Conservation (phyloP, 441 rosid species). For the Macaranga tanarius region DNA sequence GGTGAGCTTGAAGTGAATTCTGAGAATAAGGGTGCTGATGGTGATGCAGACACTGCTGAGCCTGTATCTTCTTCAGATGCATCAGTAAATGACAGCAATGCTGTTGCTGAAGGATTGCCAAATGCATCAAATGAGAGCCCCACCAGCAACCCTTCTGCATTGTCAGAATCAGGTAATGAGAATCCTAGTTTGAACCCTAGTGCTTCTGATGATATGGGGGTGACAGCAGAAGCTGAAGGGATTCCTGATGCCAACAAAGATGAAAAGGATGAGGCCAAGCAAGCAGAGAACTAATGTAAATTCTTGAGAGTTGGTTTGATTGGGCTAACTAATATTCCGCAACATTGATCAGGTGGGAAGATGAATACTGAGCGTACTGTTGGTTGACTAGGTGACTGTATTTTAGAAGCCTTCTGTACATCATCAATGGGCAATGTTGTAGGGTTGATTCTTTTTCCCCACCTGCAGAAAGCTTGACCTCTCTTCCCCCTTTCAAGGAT, state of each 20-base stretch:
- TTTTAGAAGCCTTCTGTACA: conserved; percentile 28
- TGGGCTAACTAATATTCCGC: conserved; percentile 27
- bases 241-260: conserved; percentile 26
- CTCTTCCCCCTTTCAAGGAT: not conserved
- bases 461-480: conserved; percentile 19
- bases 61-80: conserved; percentile 29
- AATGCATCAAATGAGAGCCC: conserved; percentile 19
- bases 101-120: conserved; percentile 8
- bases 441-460: conserved; percentile 34
- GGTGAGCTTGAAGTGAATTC: conserved; percentile 45
- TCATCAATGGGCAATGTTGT: conserved; percentile 28
- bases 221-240: conserved; percentile 18
- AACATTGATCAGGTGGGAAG: conserved; percentile 28
- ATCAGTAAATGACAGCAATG: conserved; percentile 12
- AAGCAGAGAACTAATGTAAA: conserved; percentile 34
- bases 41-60: conserved; percentile 21
- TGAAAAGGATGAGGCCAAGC: conserved; percentile 21
- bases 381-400: conserved; percentile 28
- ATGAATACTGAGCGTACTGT: conserved; percentile 6
- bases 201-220: conserved; percentile 20
- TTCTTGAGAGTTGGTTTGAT: conserved; percentile 18
- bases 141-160: conserved; percentile 9
- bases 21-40: conserved; percentile 32
- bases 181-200: conserved; percentile 14
- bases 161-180: not conserved